Evolutionary conservation across 176 grass and related monocot genomes (phyloP).

Genomic region (Phragmites australis): DNA sequence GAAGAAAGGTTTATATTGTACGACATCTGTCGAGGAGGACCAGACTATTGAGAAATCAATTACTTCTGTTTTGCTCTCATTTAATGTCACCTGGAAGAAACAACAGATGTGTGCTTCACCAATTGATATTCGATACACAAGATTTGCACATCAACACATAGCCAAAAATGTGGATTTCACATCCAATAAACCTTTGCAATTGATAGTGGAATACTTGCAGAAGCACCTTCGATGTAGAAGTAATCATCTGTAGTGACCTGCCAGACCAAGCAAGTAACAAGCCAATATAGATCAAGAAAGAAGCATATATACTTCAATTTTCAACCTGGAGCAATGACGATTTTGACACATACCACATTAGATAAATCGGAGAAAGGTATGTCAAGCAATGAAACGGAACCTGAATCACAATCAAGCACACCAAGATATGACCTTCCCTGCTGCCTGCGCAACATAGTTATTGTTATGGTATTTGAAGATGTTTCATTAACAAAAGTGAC

Average conservation of each 20-base stretch:
- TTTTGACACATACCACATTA: slow-evolving; percentile 61
- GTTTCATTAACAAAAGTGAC: slow-evolving; percentile 14
- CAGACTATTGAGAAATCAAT: slow-evolving; percentile 70
- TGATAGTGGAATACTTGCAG: slow-evolving; percentile 64
- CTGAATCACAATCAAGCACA: slow-evolving; percentile 63
- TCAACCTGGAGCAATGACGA: slow-evolving; percentile 6
- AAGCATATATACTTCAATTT: neutral
- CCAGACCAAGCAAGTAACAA: slow-evolving; percentile 26
- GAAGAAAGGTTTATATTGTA: slow-evolving; percentile 64
- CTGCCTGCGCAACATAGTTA: slow-evolving; percentile 58
- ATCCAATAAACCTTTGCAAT: slow-evolving; percentile 74
- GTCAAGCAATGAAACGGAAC: slow-evolving; percentile 75
- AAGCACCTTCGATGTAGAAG: slow-evolving; percentile 86
- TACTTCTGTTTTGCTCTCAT: slow-evolving; percentile 61
- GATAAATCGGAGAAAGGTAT: slow-evolving; percentile 74
- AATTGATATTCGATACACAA: slow-evolving; percentile 10
- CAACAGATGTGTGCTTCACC: neutral
- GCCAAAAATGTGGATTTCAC: slow-evolving; percentile 8
- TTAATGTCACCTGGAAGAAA: slow-evolving; percentile 63
- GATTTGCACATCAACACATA: neutral
- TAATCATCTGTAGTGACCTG: slow-evolving; percentile 61
- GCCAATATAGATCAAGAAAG: neutral
- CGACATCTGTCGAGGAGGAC: slow-evolving; percentile 67
- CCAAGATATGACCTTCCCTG: slow-evolving; percentile 83
- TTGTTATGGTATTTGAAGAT: slow-evolving; percentile 4